Evolutionary conservation across 2,329 filamentous ascomycete genomes (phyloP).

Genomic region (Podosphaera xanthii): DNA sequence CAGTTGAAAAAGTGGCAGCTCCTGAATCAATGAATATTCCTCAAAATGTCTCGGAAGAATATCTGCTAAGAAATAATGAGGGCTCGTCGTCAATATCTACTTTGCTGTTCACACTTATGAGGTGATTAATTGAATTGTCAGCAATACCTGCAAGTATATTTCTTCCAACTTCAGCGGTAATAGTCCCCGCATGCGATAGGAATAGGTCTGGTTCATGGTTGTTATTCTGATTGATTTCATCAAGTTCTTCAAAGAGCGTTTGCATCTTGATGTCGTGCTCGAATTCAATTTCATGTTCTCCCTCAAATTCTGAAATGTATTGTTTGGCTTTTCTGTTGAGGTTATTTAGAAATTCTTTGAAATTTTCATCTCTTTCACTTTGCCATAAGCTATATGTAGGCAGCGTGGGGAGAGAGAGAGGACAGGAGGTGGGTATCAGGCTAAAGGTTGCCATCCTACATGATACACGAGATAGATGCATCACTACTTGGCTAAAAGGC

Average conservation of each 20-base stretch:
- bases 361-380: background rate
- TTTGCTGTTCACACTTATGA: background rate
- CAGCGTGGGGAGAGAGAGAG: too few species aligned
- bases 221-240: background rate
- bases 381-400: too few species aligned
- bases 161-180: background rate
- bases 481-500: too few species aligned
- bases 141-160: background rate
- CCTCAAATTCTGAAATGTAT: background rate
- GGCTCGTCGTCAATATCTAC: background rate
- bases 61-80: conserved; percentile 1
- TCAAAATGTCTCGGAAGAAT: background rate
- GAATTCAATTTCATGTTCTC: background rate
- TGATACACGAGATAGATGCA: too few species aligned
- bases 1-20: background rate
- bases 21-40: conserved; percentile 1
- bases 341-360: background rate
- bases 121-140: background rate
- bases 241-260: background rate
- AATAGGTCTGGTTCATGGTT: background rate
- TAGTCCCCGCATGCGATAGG: background rate
- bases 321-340: background rate
- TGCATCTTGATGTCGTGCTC: background rate
- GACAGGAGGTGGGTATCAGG: too few species aligned
- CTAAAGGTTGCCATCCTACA: too few species aligned